Conservation (phyloP, 108 stramenopile species). For the Fragilaria crotonensis region DNA sequence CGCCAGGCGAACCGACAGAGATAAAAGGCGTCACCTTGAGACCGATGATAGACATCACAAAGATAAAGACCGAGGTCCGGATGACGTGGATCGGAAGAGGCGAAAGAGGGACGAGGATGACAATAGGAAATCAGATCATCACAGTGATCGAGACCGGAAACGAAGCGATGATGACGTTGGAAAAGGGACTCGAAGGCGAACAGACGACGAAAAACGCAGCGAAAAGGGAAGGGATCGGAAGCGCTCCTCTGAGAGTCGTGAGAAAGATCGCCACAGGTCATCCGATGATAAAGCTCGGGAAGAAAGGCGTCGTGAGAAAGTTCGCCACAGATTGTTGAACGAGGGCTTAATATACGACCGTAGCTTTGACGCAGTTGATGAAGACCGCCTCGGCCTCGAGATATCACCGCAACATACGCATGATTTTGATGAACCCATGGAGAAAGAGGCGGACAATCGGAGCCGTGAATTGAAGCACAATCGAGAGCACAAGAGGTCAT, state of each 20-base stretch:
- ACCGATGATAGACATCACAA: not conserved
- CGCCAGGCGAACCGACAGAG: not conserved
- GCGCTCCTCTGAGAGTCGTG: slow-evolving; percentile 4
- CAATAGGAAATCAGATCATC: no score
- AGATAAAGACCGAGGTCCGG: slow-evolving; percentile 12
- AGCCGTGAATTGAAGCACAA: not conserved
- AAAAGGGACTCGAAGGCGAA: not conserved
- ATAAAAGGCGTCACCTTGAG: not conserved
- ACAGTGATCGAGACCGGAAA: slow-evolving; percentile 14
- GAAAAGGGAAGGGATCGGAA: not conserved
- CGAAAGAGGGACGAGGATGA: slow-evolving; percentile 4
- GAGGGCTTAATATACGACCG: not conserved
- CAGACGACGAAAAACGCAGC: not conserved
- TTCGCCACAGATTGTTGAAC: not conserved
- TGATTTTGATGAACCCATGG: no score
- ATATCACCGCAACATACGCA: no score
- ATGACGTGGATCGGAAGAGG: no score
- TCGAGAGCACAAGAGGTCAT: not conserved
- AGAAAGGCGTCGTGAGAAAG: not conserved
- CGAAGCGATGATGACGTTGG: slow-evolving; percentile 1
- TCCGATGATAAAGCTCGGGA: not conserved
- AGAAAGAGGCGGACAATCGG: no score
- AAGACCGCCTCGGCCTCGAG: no score
- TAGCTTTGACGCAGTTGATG: not conserved
- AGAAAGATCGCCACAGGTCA: slow-evolving; percentile 2